Conservation (phyloP, 345 rosid species). For the Eucalyptus curtisii region DNA sequence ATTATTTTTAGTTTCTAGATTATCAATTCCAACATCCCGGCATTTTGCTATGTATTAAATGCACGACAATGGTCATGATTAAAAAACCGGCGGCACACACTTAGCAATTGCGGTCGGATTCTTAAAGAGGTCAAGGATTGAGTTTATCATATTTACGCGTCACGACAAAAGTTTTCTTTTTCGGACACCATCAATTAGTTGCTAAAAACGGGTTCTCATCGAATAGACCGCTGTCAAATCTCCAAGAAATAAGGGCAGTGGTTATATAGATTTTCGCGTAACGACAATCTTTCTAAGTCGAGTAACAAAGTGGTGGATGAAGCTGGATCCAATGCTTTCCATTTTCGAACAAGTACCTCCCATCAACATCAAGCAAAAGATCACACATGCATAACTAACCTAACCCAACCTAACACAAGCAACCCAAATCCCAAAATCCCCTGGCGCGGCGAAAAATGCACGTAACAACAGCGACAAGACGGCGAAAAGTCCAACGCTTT, state of each 20-base stretch:
- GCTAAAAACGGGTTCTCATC: background rate
- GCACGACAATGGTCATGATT: too few relatives aligned
- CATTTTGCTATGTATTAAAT: background rate
- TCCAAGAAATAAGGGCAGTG: background rate
- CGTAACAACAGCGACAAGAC: rapidly evolving
- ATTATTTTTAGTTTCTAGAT: background rate
- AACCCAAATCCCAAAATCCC: background rate
- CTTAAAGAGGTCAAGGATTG: background rate
- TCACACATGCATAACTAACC: background rate
- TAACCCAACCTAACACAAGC: background rate
- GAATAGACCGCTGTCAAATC: background rate
- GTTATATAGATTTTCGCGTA: background rate
- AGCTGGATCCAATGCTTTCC: background rate
- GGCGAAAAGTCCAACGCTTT: background rate
- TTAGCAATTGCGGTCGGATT: rapidly evolving
- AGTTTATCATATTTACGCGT: background rate
- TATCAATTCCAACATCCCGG: background rate
- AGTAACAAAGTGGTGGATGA: background rate
- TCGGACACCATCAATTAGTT: background rate
- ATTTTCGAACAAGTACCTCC: background rate
- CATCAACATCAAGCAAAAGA: background rate
- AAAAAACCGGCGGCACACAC: rapidly evolving
- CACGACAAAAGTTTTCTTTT: background rate
- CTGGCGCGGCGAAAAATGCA: background rate
- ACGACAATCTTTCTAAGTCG: background rate